Conservation (phyloP, 192 early-diverging fungal genomes). For the Lobulomyces angularis region DNA sequence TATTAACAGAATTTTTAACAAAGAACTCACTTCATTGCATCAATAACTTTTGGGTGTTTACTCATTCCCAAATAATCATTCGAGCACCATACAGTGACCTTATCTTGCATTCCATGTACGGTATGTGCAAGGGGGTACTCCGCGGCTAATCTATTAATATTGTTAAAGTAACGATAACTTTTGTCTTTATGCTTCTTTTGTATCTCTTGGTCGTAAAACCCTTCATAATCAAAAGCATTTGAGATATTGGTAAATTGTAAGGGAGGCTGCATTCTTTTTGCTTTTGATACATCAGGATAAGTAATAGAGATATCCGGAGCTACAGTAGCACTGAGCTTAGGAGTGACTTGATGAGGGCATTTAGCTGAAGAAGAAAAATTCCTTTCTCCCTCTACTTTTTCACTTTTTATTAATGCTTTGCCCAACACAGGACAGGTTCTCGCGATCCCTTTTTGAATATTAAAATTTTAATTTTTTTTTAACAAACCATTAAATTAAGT, state of each 20-base stretch:
- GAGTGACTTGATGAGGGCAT: conserved; percentile 11
- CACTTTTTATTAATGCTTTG: too few relatives aligned
- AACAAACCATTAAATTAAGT: too few relatives aligned
- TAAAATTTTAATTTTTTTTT: too few relatives aligned
- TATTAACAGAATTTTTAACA: too few relatives aligned
- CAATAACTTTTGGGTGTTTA: conserved; percentile 70
- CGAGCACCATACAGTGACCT: conserved; percentile 97
- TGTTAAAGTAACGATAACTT: conserved; percentile 99
- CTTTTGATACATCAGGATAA: conserved; percentile 2
- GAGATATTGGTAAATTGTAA: conserved; percentile 17
- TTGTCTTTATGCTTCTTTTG: conserved; percentile 95
- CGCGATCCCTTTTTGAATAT: too few relatives aligned
- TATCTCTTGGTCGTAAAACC: conserved; percentile 67
- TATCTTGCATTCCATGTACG: conserved; percentile 58
- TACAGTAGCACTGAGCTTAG: conserved; percentile 15
- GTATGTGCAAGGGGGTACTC: conserved; percentile 91
- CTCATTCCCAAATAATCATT: conserved; percentile 99
- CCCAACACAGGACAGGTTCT: too few relatives aligned
- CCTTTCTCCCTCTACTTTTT: not conserved
- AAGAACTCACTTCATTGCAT: conserved; percentile 79
- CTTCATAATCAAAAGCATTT: conserved; percentile 79
- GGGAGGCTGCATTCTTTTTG: not conserved
- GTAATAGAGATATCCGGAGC: conserved; percentile 17
- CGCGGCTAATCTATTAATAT: conserved; percentile 94
- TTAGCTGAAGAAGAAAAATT: not conserved